Evolutionary conservation across 495 filamentous ascomycete genomes (phyloP), one percentile per base, ranked within the genome.

Genomic region (Xylaria grammica): DNA sequence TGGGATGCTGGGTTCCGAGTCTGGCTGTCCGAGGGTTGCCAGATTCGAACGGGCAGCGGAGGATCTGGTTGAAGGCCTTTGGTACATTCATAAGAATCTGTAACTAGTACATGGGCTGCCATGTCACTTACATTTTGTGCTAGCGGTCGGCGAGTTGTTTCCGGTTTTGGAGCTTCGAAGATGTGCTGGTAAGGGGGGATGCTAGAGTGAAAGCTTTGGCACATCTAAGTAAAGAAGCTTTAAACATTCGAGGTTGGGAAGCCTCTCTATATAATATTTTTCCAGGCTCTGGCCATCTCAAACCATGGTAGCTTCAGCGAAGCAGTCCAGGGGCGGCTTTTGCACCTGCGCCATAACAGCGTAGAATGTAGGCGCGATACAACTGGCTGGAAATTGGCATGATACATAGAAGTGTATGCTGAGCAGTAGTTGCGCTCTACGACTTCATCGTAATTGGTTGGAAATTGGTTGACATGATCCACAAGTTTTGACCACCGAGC

Each of bases 371-470:
- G 0, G 3, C 19, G 19, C 30, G 20, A 38, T 24, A 10, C 30
- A 1, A 38, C n/a, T 54, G 11, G 51, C 52, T 38, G 32, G 52
- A 55, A 55, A 38, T 55, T 40, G 32, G 52, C 30, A 24, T 17
- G 0, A 10, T 4, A 6, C 8, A 29, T 7, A 36, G 30, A 53
- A 26, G 10, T 15, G 30, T 20, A 36, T 54, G 7, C 1, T 34
- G 30, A 36, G 22, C 2, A 3, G 30, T 36, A 5, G 8, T n/a
- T 24, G 8, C 30, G 11, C 48, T 36, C 3, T 10, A 0, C 7
- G 4, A 6, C 26, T 34, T 4, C 29, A 20, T 7, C 3, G 4
- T 52, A 27, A 52, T 54, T 54, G n/a, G 30, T 29, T 54, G 30
- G 51, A 54, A 54, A 54, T 54, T 36, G 51, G 30, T 1, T 30